These are phyloP conservation scores for Naganishia friedmannii DNA, from an alignment of 768 basidiomycete genomes.

Conservation along the genomic window DNA sequence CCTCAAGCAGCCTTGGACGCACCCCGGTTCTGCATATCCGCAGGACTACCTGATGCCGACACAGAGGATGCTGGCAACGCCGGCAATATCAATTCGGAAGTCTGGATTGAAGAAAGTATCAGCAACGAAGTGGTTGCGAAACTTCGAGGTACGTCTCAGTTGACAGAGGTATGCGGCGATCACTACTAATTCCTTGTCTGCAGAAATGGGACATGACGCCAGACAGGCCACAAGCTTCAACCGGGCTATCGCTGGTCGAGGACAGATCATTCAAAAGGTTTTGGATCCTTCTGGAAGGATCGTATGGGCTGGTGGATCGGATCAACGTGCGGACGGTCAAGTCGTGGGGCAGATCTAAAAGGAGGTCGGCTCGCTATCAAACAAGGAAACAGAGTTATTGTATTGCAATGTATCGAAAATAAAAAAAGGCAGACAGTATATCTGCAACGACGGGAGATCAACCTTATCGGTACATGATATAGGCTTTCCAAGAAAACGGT, in stretches of 20 bases:
- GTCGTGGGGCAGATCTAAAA: constrained; percentile 74
- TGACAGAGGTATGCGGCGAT: too few species aligned
- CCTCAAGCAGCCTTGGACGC: constrained; percentile 88
- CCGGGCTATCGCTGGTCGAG: constrained; percentile 54
- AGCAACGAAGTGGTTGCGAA: constrained; percentile 61
- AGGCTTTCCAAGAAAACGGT: too few species aligned
- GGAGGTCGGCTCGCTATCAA: too few species aligned
- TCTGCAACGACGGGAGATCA: too few species aligned
- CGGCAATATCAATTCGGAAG: constrained; percentile 73
- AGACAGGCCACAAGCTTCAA: constrained; percentile 62
- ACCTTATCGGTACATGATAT: too few species aligned
- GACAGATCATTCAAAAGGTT: constrained; percentile 74
- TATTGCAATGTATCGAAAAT: too few species aligned
- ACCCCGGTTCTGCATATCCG: constrained; percentile 92
- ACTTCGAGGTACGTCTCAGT: constrained; percentile 61
- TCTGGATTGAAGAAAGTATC: constrained; percentile 86
- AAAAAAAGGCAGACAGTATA: too few species aligned
- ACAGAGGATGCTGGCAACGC: constrained; percentile 56
- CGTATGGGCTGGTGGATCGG: constrained; percentile 96
- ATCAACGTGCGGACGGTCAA: constrained; percentile 82
- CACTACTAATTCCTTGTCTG: background rate
- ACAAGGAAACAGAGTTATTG: too few species aligned
- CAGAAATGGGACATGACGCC: constrained; percentile 87
- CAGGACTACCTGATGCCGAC: constrained; percentile 67
- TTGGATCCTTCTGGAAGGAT: constrained; percentile 62